Evolutionary conservation across 345 rosid species (phyloP), one percentile per base, ranked within the genome.

Genomic region (Corchorus olitorius): DNA sequence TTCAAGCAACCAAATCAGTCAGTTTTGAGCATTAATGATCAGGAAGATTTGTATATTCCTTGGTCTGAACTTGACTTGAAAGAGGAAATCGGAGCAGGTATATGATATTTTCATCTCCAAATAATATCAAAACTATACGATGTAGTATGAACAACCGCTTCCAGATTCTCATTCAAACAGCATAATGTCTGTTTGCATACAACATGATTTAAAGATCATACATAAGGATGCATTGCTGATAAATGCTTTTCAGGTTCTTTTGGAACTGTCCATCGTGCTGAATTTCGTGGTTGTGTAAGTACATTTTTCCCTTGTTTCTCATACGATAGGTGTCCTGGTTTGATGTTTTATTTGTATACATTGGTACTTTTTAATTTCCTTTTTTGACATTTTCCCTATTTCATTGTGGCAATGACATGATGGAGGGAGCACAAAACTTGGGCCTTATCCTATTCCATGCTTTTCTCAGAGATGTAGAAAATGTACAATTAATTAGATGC

Each of bases 21-120:
- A 50, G 69, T 54, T 33, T 41, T 6, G 69, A 76, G 78, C 49
- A 70, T 79, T 55, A 27, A 27, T 27, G 83, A 84, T 41, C 80
- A 62, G 49, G 90, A 85, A 69, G 84, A 82, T 71, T 78, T 85
- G 73, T 81, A 80, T 39, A 87, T 87, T 76, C 81, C 82, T 20
- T 87, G 90, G 90, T 73, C 78, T 81, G 87, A 87, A 74, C 88
- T 87, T 73, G 74, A 54, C 55, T 52, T 87, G 41, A 85, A 83
- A 78, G 84, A 84, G 78, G 85, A 82, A 73, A 85, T 87, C 73
- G 90, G 90, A 80, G 81, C 83, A 84, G 90, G 90, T 87, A 82
- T 41, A 5, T 60, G 35, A 34, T 54, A 69, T 74, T 53, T 15
- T 74, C 69, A 52, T 33, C 46, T 68, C 56, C 43, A 33, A 63